Conservation (phyloP, 1,284 basidiomycete genomes). For the Fomitopsis palustris region DNA sequence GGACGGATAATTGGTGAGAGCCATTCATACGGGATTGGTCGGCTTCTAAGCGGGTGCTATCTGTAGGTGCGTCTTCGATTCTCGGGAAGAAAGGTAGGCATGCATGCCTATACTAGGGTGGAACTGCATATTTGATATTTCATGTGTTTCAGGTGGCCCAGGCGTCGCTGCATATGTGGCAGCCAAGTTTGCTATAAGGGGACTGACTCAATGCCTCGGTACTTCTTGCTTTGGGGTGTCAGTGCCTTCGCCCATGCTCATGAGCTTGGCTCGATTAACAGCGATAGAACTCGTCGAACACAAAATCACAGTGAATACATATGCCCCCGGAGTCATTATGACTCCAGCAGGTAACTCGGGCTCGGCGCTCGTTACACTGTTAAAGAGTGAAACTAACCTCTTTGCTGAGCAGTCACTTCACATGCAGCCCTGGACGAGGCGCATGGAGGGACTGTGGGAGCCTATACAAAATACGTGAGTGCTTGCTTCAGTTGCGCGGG, state of each 20-base stretch:
- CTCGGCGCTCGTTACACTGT: no score
- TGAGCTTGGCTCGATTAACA: not conserved
- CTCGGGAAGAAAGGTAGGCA: not conserved
- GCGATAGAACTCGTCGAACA: not conserved
- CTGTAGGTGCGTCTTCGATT: not conserved
- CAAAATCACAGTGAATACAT: not conserved
- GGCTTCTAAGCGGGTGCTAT: not conserved
- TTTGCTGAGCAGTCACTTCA: not conserved
- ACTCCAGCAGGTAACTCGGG: not conserved
- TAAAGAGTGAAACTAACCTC: not conserved
- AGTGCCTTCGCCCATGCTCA: not conserved
- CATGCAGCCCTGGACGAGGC: not conserved
- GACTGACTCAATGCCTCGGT: not conserved
- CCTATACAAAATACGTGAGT: not conserved
- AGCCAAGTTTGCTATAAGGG: not conserved
- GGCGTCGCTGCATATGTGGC: not conserved
- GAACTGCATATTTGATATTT: no score
- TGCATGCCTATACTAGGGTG: not conserved
- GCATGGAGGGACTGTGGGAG: not conserved
- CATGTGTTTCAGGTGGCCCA: not conserved
- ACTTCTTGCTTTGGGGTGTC: not conserved
- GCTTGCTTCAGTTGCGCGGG: not conserved
- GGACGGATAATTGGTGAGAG: slow-evolving; percentile 28
- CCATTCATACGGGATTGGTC: not conserved
- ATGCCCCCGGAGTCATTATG: not conserved